phyloP scores from a whole-genome alignment of 164 flowering plant species.

The Pachysandra terminalis region DNA sequence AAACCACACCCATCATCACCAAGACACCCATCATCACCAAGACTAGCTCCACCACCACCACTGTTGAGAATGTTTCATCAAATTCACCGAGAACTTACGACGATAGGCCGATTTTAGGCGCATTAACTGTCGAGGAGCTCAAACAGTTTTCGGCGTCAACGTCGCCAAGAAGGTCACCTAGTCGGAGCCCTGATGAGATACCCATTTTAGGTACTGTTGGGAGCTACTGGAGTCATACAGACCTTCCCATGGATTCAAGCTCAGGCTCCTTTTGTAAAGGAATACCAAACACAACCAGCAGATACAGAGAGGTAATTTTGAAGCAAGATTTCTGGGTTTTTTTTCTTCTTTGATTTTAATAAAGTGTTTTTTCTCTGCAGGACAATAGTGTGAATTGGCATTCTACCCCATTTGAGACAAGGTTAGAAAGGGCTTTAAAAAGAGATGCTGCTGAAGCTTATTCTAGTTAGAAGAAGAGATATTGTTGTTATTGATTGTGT shows the following conservation, averaged over 20 bases:
- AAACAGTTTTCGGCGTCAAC: constrained; percentile 50
- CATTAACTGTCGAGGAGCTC: constrained; percentile 76
- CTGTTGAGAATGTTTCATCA: constrained; percentile 33
- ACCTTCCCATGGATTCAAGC: constrained; percentile 34
- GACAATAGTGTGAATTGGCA: constrained; percentile 92
- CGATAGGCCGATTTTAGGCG: constrained; percentile 87
- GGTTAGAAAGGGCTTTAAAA: constrained; percentile 84
- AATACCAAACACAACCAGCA: constrained; percentile 94
- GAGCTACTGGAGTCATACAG: constrained; percentile 61
- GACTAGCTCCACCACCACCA: not conserved
- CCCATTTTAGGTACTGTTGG: constrained; percentile 88
- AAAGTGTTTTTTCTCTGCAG: constrained; percentile 40
- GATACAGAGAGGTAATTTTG: constrained; percentile 82
- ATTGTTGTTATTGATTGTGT: constrained; percentile 11
- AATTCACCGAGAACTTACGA: constrained; percentile 44
- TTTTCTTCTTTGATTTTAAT: no score
- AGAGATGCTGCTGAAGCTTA: constrained; percentile 38
- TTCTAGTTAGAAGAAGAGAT: constrained; percentile 7
- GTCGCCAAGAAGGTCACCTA: constrained; percentile 79
- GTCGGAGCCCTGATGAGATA: constrained; percentile 74
- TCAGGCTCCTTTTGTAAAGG: constrained; percentile 64
- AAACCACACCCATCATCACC: constrained; percentile 30
- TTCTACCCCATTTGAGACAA: constrained; percentile 84
- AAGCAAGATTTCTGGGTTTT: constrained; percentile 21
- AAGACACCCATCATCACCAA: no score